Base-by-base conservation (phyloP, 2,329 filamentous ascomycete species). In the Juglanconis sp. region DNA sequence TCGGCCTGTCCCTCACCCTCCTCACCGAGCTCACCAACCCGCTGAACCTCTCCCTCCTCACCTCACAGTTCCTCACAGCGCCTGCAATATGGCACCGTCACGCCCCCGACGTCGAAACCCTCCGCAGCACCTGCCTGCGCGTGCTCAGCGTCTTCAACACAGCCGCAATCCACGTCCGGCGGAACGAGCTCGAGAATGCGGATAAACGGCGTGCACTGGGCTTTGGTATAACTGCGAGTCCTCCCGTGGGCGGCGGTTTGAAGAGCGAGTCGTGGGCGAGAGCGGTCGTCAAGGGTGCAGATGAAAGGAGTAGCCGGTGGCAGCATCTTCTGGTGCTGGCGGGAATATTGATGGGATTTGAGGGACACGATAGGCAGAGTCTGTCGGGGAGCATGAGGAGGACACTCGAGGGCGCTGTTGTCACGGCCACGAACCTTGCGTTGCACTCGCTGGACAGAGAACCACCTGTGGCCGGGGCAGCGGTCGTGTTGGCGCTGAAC, bases 261-360 rank as follows among this genome's bases (percentile, higher is more conserved):
- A 63, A 70, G 32, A 77, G 78, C 65, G 81, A 85, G 53, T 77
- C 75, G 30, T 87, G 85, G 84, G 76, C 82, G 8, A 77, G 79
- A 24, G 82, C 82, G 1, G 79, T 87, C 3, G 79, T 81, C 48
- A 81, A 81, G 66, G 85, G 84, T 40, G 78, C 82, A 9, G 84
- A 87, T 57, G 81, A 81, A 36, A 79, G 80, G 49, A 85, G 85
- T 15, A 81, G 80, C 32, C 79, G 91, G 69, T 96, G 92, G 92
- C 88, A 92, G 72, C 92, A 96, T 72, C 74, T 92, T 35, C 78
- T 96, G n/a, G 82, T 93, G 5, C 82, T 96, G 8, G 87, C 87
- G 0, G 93, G 92, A 3, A 77, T 96, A 30, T 74, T 96, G 60
- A 82, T 94, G 70, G 92, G 91, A 8, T 88, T 93, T 69, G 88